Evolutionary conservation across 2,329 filamentous ascomycete species (phyloP), one percentile per base, ranked within the genome.

Genomic region (Dendrostoma leiphaemia): DNA sequence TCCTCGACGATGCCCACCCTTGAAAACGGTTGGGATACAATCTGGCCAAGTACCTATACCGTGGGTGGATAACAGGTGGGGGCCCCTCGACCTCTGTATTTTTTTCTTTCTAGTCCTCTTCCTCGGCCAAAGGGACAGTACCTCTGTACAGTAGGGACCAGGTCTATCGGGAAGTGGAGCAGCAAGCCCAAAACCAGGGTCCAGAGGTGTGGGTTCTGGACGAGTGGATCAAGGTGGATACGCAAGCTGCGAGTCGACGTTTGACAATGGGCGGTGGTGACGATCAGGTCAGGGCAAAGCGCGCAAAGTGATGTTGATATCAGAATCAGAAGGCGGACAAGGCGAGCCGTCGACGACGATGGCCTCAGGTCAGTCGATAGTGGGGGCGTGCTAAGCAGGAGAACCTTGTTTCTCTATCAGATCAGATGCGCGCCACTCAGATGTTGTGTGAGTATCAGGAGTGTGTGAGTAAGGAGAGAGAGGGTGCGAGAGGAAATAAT

Each of bases 1-100:
- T 53, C 56, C 48, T 58, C 52, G 48, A 52, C 19, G 37, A 32
- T 38, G 40, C 41, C 56, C 56, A 58, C 56, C 38, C 24, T 13
- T 28, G 44, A 40, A 43, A 48, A 46, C 41, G 43, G 44, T 55
- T 55, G 52, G 40, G 45, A 49, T 55, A 58, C 56, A 38, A 32
- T 12, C 15, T 28, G 12, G 26, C 21, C 2, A 58, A 51, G 56
- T 58, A 52, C 38, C 48, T 43, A 43, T 55, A 55, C 48, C 21
- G 35, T 46, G 53, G 19, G 31, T 6, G 19, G 37, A 21, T 24
- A 28, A 24, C 32, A 37, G 44, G 43, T 40, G 41, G 17, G 32
- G 26, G 35, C 9, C 23, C 55, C 51, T 47, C 38, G 38, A 41
- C 38, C 35, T 43, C 15, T 46, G 38, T 19, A 26, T 45, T 51